A percentile compares a stretch with the other conserved stretches of the same genome.
Conservation (phyloP, 2,329 filamentous ascomycete species). For the Calcarisporium arbuscula region DNA sequence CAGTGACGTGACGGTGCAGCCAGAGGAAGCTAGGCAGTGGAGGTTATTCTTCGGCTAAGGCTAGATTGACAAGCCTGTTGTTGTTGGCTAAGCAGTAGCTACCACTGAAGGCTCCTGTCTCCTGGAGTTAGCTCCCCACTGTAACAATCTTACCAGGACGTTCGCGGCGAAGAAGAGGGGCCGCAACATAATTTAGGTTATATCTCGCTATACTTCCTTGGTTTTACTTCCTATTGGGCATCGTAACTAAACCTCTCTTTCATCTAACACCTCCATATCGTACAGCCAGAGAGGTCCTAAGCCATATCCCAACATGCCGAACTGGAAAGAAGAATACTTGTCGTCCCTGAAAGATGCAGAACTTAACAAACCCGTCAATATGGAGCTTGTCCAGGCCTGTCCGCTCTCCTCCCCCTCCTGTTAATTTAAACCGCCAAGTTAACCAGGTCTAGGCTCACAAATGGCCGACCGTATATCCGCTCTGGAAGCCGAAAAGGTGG, state of each 20-base stretch:
- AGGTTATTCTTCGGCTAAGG: constrained; percentile 28
- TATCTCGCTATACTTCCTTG: too few species aligned
- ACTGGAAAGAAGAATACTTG: constrained; percentile 79
- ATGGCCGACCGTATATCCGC: constrained; percentile 61
- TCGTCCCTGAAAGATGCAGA: constrained; percentile 67
- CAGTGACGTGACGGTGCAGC: too few species aligned
- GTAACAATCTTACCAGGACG: neutral
- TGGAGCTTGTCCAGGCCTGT: constrained; percentile 76
- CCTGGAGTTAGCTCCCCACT: neutral
- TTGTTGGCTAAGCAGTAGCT: too few species aligned
- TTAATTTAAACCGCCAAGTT: constrained; percentile 8
- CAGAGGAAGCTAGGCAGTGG: too few species aligned
- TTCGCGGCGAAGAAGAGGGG: neutral
- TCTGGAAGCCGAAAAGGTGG: constrained; percentile 52
- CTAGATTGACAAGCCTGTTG: too few species aligned
- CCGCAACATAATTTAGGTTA: too few species aligned
- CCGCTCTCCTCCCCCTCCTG: constrained; percentile 21
- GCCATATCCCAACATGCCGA: constrained; percentile 38
- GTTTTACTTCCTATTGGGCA: too few species aligned
- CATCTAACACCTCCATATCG: too few species aligned
- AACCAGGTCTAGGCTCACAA: constrained; percentile 46
- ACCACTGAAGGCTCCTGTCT: too few species aligned
- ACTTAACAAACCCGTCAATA: constrained; percentile 55
- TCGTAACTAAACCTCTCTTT: too few species aligned
- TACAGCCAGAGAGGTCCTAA: neutral